A percentile compares a stretch with the other conserved stretches of the same genome.
These are phyloP conservation scores for Boletus rubropictus DNA, from an alignment of 768 basidiomycete genomes.

Conservation along the genomic window DNA sequence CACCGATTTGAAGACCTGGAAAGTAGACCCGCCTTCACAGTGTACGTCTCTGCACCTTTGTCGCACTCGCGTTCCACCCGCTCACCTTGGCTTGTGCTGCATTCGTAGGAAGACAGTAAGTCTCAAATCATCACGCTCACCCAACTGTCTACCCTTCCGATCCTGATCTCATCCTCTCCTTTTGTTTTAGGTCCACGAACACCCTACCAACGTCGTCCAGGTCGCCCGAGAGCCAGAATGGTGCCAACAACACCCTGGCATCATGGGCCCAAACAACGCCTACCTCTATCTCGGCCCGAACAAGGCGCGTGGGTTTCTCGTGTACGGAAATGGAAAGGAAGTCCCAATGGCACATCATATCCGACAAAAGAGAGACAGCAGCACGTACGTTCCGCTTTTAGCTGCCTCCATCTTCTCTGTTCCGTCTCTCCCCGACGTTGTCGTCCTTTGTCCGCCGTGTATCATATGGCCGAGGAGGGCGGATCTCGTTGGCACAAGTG, in stretches of 20 bases:
- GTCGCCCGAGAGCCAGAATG: conserved; percentile 61
- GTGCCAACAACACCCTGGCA: conserved; percentile 59
- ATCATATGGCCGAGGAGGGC: not conserved
- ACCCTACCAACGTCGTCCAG: conserved; percentile 58
- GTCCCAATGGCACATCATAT: conserved; percentile 53
- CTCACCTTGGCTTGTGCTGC: not conserved
- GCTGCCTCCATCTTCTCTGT: not conserved
- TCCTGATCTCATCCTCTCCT: not conserved
- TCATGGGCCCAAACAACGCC: conserved; percentile 78
- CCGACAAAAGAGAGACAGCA: conserved; percentile 53
- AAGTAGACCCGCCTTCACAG: conserved; percentile 56
- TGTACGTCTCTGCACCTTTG: conserved; percentile 43
- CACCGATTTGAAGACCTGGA: conserved; percentile 61
- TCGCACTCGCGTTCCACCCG: not conserved
- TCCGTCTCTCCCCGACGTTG: not conserved
- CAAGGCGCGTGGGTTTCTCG: conserved; percentile 53
- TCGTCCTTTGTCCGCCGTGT: not conserved
- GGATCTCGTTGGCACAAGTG: too few species aligned
- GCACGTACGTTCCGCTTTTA: conserved; percentile 44
- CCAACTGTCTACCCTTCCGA: not conserved
- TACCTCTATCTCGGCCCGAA: conserved; percentile 73
- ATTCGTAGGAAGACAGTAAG: conserved; percentile 21
- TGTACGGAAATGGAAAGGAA: conserved; percentile 60
- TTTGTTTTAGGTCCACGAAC: conserved; percentile 43
- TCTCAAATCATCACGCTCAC: not conserved